phyloP scores from a whole-genome alignment of 345 rosid genomes.

The Aquilaria malaccensis region DNA sequence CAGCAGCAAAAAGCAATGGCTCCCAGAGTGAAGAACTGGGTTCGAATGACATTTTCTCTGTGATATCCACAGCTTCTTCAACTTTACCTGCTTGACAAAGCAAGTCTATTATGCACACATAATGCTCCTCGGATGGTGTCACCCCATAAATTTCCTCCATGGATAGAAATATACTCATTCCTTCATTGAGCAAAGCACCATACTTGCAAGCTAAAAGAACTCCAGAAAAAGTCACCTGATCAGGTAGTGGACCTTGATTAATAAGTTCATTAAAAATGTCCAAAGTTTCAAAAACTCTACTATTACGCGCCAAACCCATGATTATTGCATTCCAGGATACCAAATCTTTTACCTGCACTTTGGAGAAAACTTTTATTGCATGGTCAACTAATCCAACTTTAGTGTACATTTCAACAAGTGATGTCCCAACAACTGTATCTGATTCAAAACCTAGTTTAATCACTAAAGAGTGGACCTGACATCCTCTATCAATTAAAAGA shows the following conservation, averaged over 20 bases:
- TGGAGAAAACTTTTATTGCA: constrained; percentile 38
- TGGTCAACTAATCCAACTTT: constrained; percentile 41
- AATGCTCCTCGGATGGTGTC: constrained; percentile 44
- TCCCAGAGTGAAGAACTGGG: constrained; percentile 41
- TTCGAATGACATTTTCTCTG: constrained; percentile 36
- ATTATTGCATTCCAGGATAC: constrained; percentile 68
- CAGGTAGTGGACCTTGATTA: constrained; percentile 31
- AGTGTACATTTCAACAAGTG: constrained; percentile 59
- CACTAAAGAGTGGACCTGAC: constrained; percentile 56
- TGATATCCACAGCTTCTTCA: constrained; percentile 33
- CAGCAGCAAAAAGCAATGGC: constrained; percentile 32
- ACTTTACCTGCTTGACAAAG: constrained; percentile 42
- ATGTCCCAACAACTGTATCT: constrained; percentile 47
- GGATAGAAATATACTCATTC: constrained; percentile 43
- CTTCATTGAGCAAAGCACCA: constrained; percentile 41
- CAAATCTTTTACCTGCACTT: constrained; percentile 40
- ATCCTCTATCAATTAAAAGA: constrained; percentile 39
- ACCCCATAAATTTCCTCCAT: constrained; percentile 41
- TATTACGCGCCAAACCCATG: constrained; percentile 44
- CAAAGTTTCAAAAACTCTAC: constrained; percentile 37
- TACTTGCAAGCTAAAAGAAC: constrained; percentile 56
- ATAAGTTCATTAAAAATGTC: constrained; percentile 34
- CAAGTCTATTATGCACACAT: constrained; percentile 40
- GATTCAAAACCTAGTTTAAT: constrained; percentile 48
- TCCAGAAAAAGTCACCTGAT: constrained; percentile 50